phyloP scores from a whole-genome alignment of 345 rosid genomes.

The Eucalyptus dawsonii region DNA sequence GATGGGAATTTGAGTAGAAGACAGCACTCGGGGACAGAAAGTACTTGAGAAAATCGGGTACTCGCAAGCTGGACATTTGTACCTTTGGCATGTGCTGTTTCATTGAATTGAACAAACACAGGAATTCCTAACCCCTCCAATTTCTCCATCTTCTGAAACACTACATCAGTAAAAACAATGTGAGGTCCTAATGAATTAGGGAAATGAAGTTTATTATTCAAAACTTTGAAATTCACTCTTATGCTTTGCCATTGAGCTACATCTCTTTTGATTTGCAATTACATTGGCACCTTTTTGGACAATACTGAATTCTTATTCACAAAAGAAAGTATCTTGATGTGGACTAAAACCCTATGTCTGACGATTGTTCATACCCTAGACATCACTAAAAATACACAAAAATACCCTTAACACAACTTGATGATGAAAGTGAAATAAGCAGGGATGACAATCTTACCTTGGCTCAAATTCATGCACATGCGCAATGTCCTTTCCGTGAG shows the following conservation, averaged over 20 bases:
- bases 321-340: background rate
- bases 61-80: background rate
- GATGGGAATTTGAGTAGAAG: background rate
- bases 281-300: background rate
- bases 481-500: slow-evolving; percentile 67
- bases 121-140: slow-evolving; percentile 37
- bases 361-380: background rate
- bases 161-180: slow-evolving; percentile 4
- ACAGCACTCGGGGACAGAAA: background rate
- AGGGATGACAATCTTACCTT: slow-evolving; percentile 17
- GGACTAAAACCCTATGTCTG: background rate
- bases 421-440: background rate
- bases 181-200: background rate
- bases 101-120: slow-evolving; percentile 59
- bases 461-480: slow-evolving; percentile 65
- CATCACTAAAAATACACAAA: background rate
- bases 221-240: background rate
- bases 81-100: slow-evolving; percentile 3
- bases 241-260: background rate
- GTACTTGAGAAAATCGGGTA: background rate
- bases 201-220: background rate
- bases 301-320: background rate
- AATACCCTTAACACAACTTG: background rate
- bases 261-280: background rate
- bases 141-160: slow-evolving; percentile 50